Percentiles rank a stretch among this genome's conserved stretches.
phyloP scores from a whole-genome alignment of 2,329 filamentous ascomycete species.

The Cryphonectria japonica region DNA sequence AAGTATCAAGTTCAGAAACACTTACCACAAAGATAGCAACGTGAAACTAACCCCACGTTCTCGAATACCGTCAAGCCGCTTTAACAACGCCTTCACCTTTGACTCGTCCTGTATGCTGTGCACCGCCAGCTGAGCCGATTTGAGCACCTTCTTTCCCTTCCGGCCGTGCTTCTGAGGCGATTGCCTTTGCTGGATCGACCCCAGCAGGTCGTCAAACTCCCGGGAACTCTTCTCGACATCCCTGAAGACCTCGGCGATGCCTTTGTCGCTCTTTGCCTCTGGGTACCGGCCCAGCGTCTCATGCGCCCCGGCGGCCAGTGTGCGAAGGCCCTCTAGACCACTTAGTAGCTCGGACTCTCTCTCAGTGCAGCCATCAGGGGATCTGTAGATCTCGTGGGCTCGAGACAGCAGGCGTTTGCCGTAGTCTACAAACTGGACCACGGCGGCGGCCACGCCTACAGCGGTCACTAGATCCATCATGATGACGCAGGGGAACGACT shows the following conservation, averaged over 20 bases:
- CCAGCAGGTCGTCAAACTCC: background rate
- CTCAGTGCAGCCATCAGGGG: background rate
- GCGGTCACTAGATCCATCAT: conserved; percentile 3
- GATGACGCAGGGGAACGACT: background rate
- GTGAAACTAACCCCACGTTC: background rate
- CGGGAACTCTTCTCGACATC: background rate
- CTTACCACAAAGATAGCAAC: background rate
- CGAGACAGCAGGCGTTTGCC: conserved; percentile 3
- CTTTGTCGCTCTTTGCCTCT: background rate
- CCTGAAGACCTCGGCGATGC: background rate
- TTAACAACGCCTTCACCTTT: background rate
- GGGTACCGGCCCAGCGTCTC: background rate
- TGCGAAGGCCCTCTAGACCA: background rate
- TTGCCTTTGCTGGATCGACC: background rate
- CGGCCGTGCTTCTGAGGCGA: background rate
- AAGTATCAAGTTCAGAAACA: too few relatives aligned
- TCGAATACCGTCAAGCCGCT: background rate
- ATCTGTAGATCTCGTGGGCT: conserved; percentile 1
- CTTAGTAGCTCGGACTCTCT: background rate
- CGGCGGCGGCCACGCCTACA: background rate
- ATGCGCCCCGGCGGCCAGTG: background rate
- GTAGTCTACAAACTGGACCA: conserved; percentile 12
- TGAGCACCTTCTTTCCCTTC: background rate
- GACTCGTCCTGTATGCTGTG: background rate
- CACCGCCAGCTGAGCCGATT: background rate